Evolutionary conservation across 1,284 basidiomycete genomes (phyloP).

Genomic region (Sphaerobolus stellatus): DNA sequence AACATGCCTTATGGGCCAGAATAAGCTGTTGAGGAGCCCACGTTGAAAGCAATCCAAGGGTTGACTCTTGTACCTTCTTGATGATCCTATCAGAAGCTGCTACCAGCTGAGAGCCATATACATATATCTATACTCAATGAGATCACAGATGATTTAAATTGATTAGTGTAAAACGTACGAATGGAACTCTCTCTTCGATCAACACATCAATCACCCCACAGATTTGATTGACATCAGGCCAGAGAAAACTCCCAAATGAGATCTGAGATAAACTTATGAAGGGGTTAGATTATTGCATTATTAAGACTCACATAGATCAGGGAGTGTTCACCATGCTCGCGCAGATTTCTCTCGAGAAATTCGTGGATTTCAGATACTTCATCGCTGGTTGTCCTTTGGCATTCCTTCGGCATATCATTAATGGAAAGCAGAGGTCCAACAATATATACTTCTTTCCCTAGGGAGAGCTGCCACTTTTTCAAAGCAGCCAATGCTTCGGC

Average conservation of each 20-base stretch:
- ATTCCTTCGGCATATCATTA: too few species aligned
- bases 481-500: not conserved
- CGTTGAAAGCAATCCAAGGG: not conserved
- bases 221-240: not conserved
- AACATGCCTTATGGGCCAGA: not conserved
- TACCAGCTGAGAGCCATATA: too few species aligned
- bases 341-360: not conserved
- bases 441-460: too few species aligned
- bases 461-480: not conserved
- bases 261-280: not conserved
- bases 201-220: not conserved
- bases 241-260: not conserved
- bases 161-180: not conserved
- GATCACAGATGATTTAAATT: too few species aligned
- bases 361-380: too few species aligned
- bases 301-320: not conserved
- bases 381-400: too few species aligned
- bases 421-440: too few species aligned
- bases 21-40: not conserved
- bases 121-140: too few species aligned
- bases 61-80: not conserved
- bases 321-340: not conserved
- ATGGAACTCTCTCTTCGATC: not conserved
- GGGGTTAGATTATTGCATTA: not conserved
- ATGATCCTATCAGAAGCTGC: not conserved